Conservation (phyloP, 2,329 filamentous ascomycete species). For the Penicillium sclerotiorum region DNA sequence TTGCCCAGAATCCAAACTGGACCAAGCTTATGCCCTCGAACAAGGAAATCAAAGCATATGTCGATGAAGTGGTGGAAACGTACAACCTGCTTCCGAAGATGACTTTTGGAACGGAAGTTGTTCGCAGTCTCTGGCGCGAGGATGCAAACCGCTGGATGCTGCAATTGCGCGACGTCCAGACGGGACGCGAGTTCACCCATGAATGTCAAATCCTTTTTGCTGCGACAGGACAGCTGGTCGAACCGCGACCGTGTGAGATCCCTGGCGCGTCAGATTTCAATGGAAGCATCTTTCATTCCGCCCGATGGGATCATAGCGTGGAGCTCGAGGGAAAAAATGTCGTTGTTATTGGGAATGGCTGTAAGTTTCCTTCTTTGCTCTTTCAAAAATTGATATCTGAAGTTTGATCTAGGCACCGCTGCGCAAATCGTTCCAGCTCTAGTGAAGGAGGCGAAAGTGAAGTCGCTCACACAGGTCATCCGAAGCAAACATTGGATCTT, state of each 20-base stretch:
- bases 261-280: constrained; percentile 25
- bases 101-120: not conserved
- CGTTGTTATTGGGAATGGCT: constrained; percentile 34
- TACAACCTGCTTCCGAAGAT: not conserved
- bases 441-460: constrained; percentile 21
- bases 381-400: not conserved
- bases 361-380: constrained; percentile 26
- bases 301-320: constrained; percentile 28
- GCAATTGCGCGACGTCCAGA: constrained; percentile 18
- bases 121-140: not conserved
- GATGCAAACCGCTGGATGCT: not conserved
- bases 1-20: constrained; percentile 55
- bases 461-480: constrained; percentile 60
- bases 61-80: constrained; percentile 50
- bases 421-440: not conserved
- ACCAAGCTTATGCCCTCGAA: constrained; percentile 52
- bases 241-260: constrained; percentile 50
- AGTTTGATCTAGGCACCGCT: not conserved
- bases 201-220: constrained; percentile 56
- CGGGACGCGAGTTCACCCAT: constrained; percentile 31
- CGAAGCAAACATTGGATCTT: constrained; percentile 60
- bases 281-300: constrained; percentile 31
- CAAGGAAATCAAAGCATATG: constrained; percentile 54
- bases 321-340: constrained; percentile 30
- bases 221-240: constrained; percentile 56